Percentiles rank a stretch among this genome's conserved stretches.
phyloP scores from a whole-genome alignment of 768 basidiomycete species.

The Crepidotus variabilis region DNA sequence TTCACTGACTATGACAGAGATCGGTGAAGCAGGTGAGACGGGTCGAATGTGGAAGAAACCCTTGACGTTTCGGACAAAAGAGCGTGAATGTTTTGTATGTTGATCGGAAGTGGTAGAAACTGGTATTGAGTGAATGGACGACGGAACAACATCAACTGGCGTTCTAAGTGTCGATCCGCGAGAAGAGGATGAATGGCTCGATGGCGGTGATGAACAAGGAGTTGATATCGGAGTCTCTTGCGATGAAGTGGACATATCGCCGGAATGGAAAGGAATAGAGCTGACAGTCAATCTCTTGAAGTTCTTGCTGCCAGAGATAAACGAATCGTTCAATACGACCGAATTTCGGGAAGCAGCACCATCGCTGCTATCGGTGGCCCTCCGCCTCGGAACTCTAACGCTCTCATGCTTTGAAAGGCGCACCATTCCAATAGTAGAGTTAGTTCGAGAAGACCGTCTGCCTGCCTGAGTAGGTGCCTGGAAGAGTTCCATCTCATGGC shows the following conservation, averaged over 20 bases:
- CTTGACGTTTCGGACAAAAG: slow-evolving; percentile 60
- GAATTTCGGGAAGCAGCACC: slow-evolving; percentile 23
- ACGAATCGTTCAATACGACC: slow-evolving; percentile 20
- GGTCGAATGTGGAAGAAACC: slow-evolving; percentile 54
- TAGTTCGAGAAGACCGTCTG: slow-evolving; percentile 51
- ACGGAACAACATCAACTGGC: slow-evolving; percentile 11
- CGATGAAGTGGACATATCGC: slow-evolving; percentile 5
- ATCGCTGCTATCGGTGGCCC: slow-evolving; percentile 38
- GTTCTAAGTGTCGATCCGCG: not conserved
- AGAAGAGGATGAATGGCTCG: not conserved
- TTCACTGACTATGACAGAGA: slow-evolving; percentile 18
- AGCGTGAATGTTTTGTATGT: slow-evolving; percentile 37
- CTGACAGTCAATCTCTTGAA: slow-evolving; percentile 33
- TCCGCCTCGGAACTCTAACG: slow-evolving; percentile 59
- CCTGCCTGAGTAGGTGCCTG: not conserved
- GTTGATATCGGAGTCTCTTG: slow-evolving; percentile 20
- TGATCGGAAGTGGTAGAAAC: slow-evolving; percentile 6
- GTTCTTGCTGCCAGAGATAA: slow-evolving; percentile 22
- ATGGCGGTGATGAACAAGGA: slow-evolving; percentile 38
- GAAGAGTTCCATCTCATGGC: slow-evolving; percentile 48
- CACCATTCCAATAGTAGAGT: slow-evolving; percentile 59
- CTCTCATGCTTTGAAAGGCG: slow-evolving; percentile 68
- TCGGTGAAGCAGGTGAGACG: slow-evolving; percentile 28
- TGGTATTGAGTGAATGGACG: slow-evolving; percentile 2
- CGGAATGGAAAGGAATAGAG: slow-evolving; percentile 26